Evolutionary conservation across 768 basidiomycete genomes (phyloP), one percentile per base, ranked within the genome.

Genomic region (Dioszegia crocea): DNA sequence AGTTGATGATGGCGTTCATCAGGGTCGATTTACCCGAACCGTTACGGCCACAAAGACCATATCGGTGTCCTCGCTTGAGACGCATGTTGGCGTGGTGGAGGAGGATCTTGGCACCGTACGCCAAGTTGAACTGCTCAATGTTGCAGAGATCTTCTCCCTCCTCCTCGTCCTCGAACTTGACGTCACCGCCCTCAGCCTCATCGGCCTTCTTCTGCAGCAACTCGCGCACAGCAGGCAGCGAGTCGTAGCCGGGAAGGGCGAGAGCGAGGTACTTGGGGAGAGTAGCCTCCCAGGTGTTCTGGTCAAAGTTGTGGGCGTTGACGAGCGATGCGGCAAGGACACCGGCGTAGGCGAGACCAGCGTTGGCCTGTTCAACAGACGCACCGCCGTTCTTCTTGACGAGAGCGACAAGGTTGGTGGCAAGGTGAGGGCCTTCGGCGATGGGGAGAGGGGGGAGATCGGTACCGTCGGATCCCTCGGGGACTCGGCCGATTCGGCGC

Each of bases 71-170:
- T 80, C 93, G 91, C 84, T 94, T 96, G 78, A 97, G 88, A 78
- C 93, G 91, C 78, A 97, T 89, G 64, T 83, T 87, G 59, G 93
- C 93, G 40, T 91, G 96, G 82, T 97, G 96, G 76, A 97, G 86
- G 76, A 97, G 79, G 71, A 97, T 96, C 83, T 96, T 96, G 75
- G 93, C 93, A 87, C 93, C 93, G 77, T 97, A 97, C 52, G 93
- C 93, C 54, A 97, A 84, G 55, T 93, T 96, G 85, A 97, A 97
- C 77, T 94, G 91, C 60, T 70, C 72, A 83, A 91, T 94, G 83
- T 96, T 92, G 83, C 92, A 94, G 69, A 99, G 84, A 75, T 96
- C 93, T 81, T 99, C 96, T 69, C 93, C 93, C 80, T 93, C 91
- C 79, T 97, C 93, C 76, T 94, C 93, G 67, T 97, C 93, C 16